These are phyloP conservation scores for Entonaema liquescens DNA, from an alignment of 495 filamentous ascomycete genomes.

Conservation along the genomic window DNA sequence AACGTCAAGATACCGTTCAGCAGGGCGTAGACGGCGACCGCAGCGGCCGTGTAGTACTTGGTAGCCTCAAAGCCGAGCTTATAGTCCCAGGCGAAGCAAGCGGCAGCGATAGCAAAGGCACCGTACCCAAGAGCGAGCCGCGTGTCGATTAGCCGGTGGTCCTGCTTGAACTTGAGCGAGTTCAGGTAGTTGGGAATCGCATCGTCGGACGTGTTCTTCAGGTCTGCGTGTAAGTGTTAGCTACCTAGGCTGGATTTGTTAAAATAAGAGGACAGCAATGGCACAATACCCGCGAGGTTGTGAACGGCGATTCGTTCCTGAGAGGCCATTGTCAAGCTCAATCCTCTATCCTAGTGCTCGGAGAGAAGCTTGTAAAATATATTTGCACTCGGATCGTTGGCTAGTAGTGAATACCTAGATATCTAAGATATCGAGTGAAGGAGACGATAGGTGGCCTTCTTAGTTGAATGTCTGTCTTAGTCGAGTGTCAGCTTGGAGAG, in stretches of 20 bases:
- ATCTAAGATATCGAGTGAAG: neutral
- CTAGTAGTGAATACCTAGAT: neutral
- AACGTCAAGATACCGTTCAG: conserved; percentile 81
- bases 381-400: neutral
- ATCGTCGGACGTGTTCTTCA: conserved; percentile 97
- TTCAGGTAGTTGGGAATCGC: conserved; percentile 91
- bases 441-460: conserved; percentile 29
- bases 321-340: conserved; percentile 50
- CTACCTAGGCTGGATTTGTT: neutral
- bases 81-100: conserved; percentile 90
- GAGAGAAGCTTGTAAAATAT: neutral
- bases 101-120: conserved; percentile 79
- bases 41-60: conserved; percentile 75
- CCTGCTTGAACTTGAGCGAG: conserved; percentile 80
- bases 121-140: conserved; percentile 84
- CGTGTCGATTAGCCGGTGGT: conserved; percentile 80
- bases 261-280: conserved; percentile 3
- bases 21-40: conserved; percentile 80
- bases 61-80: conserved; percentile 86
- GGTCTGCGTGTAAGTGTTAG: conserved; percentile 65
- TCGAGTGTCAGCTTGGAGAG: conserved; percentile 1
- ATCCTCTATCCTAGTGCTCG: neutral
- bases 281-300: conserved; percentile 67
- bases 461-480: conserved; percentile 7
- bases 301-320: conserved; percentile 72